phyloP scores from a whole-genome alignment of 495 filamentous ascomycete genomes.

The Penicillium chermesinum region DNA sequence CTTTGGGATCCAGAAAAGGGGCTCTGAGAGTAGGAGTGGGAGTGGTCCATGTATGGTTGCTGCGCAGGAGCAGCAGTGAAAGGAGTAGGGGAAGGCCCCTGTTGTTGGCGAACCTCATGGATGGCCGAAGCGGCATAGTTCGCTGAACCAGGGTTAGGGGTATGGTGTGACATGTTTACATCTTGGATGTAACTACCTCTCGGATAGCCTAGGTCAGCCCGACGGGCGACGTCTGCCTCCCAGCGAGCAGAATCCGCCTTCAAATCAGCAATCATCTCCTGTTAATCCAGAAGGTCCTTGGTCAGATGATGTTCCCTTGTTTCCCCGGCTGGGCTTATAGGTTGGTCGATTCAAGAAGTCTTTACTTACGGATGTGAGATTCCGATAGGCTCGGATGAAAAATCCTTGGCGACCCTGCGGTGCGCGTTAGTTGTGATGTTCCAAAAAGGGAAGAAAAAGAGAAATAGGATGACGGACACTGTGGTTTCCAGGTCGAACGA shows the following conservation, averaged over 20 bases:
- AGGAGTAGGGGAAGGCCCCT: conserved; percentile 35
- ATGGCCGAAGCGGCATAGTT: conserved; percentile 33
- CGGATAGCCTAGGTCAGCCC: conserved; percentile 43
- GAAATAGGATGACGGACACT: conserved; percentile 53
- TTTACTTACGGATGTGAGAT: conserved; percentile 72
- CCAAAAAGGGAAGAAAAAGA: conserved; percentile 6
- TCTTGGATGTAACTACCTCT: conserved; percentile 46
- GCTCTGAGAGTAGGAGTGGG: conserved; percentile 35
- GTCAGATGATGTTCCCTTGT: conserved; percentile 18
- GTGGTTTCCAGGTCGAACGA: conserved; percentile 78
- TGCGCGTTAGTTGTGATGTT: conserved; percentile 27
- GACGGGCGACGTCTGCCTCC: conserved; percentile 62
- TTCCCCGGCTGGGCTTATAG: conserved; percentile 3
- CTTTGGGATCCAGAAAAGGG: conserved; percentile 35
- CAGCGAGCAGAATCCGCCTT: conserved; percentile 77
- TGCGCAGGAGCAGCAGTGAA: conserved; percentile 36
- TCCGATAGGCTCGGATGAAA: conserved; percentile 83
- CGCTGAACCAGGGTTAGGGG: conserved; percentile 33
- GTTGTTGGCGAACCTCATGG: conserved; percentile 35
- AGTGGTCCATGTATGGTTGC: conserved; percentile 32
- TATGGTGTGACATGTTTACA: conserved; percentile 31
- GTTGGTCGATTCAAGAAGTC: not conserved
- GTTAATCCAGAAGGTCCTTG: conserved; percentile 12
- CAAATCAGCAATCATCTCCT: conserved; percentile 88
- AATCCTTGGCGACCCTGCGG: conserved; percentile 66